These are phyloP conservation scores for Neocucurbitaria cava DNA, from an alignment of 2,329 filamentous ascomycete species.

Conservation along the genomic window DNA sequence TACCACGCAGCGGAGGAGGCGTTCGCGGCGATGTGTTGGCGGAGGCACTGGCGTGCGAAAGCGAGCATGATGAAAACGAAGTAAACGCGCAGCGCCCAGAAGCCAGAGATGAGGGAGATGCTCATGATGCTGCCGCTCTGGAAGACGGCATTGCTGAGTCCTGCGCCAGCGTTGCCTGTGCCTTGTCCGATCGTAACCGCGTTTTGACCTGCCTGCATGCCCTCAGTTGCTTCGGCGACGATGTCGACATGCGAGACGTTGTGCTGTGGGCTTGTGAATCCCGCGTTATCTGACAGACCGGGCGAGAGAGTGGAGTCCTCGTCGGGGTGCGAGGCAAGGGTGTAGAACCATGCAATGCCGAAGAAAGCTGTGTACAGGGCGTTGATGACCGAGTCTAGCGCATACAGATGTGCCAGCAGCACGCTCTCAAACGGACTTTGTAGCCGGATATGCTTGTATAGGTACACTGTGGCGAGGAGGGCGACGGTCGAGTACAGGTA, in stretches of 20 bases:
- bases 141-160: constrained; percentile 69
- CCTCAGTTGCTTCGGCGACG: constrained; percentile 56
- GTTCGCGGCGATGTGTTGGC: constrained; percentile 66
- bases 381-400: constrained; percentile 83
- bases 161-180: constrained; percentile 48
- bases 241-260: constrained; percentile 67
- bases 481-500: constrained; percentile 85
- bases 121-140: constrained; percentile 74
- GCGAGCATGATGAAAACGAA: constrained; percentile 84
- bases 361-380: constrained; percentile 82
- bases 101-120: constrained; percentile 74
- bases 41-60: constrained; percentile 78
- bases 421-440: constrained; percentile 81
- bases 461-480: constrained; percentile 70
- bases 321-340: constrained; percentile 66
- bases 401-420: constrained; percentile 83
- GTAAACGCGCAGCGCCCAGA: constrained; percentile 81
- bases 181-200: constrained; percentile 56
- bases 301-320: constrained; percentile 48
- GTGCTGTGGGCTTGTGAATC: constrained; percentile 69
- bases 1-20: constrained; percentile 54
- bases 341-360: constrained; percentile 83
- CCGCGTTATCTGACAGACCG: constrained; percentile 68
- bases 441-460: constrained; percentile 80
- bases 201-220: constrained; percentile 58